Percentiles rank a stretch among this genome's conserved stretches.
Evolutionary conservation across 2,329 filamentous ascomycete species (phyloP).

Genomic region (Apiospora phragmitis): DNA sequence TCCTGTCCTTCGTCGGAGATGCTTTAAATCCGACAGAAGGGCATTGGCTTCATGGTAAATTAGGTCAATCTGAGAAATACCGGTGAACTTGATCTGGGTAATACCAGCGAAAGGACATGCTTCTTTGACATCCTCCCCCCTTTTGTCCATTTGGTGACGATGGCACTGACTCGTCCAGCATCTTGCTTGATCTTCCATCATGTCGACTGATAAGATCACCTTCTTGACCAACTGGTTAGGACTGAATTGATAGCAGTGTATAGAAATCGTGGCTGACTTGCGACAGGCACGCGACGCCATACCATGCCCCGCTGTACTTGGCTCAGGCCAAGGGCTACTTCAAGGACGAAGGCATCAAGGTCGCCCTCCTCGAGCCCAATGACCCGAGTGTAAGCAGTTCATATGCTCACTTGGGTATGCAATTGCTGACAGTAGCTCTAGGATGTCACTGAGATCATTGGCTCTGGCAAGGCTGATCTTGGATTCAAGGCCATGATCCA

Average conservation of each 20-base stretch:
- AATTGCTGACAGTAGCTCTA: constrained; percentile 24
- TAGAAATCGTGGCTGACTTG: neutral
- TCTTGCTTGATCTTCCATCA: constrained; percentile 50
- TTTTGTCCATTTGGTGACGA: constrained; percentile 15
- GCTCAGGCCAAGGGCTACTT: constrained; percentile 77
- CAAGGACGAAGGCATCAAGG: constrained; percentile 73
- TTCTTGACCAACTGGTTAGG: constrained; percentile 79
- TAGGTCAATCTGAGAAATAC: constrained; percentile 69
- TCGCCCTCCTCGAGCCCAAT: constrained; percentile 75
- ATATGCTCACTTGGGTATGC: neutral
- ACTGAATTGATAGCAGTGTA: constrained; percentile 23
- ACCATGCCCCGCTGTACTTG: constrained; percentile 77
- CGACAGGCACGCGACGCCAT: constrained; percentile 75
- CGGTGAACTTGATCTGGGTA: constrained; percentile 85
- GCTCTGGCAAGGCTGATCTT: constrained; percentile 72
- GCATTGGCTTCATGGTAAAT: neutral
- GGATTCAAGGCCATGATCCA: constrained; percentile 87
- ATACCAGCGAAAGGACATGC: constrained; percentile 86
- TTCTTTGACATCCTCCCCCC: constrained; percentile 54
- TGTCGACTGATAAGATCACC: constrained; percentile 83
- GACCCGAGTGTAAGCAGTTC: constrained; percentile 64
- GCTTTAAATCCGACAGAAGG: neutral
- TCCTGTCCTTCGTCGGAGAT: neutral
- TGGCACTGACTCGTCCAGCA: constrained; percentile 31
- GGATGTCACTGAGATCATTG: constrained; percentile 82